These are phyloP conservation scores for Sporothrix mexicana DNA, from an alignment of 2,329 filamentous ascomycete species.

Conservation along the genomic window DNA sequence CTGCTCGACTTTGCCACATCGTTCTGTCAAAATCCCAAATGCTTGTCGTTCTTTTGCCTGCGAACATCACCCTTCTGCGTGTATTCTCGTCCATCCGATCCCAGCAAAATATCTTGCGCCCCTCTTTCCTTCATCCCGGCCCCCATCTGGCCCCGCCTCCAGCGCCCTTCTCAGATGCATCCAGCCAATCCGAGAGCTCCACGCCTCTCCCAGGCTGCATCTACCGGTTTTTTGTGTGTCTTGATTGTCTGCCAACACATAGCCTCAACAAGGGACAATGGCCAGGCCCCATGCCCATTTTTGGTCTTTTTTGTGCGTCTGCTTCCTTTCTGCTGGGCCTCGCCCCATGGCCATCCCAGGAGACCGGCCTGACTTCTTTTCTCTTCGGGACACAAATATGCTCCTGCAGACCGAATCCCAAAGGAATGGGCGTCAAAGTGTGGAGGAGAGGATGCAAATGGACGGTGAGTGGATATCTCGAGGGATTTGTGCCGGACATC, in stretches of 20 bases:
- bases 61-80: not conserved
- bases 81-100: not conserved
- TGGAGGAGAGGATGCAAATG: not conserved
- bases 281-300: not conserved
- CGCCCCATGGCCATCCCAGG: not conserved
- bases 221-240: constrained; percentile 23
- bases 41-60: not conserved
- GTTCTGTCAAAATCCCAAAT: not conserved
- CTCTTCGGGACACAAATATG: not conserved
- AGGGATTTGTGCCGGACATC: constrained; percentile 11
- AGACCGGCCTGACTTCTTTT: not conserved
- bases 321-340: constrained; percentile 3
- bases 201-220: constrained; percentile 32
- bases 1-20: not conserved
- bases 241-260: constrained; percentile 34
- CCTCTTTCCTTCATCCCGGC: constrained; percentile 12
- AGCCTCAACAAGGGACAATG: constrained; percentile 6
- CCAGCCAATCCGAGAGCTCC: constrained; percentile 37
- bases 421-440: not conserved
- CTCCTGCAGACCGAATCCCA: not conserved
- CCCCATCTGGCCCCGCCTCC: constrained; percentile 26
- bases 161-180: constrained; percentile 17
- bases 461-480: constrained; percentile 11
- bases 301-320: not conserved
- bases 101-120: not conserved